A percentile compares a stretch with the other conserved stretches of the same genome.
Conservation (phyloP, 2,329 filamentous ascomycete species). For the Tolypocladium capitatum region DNA sequence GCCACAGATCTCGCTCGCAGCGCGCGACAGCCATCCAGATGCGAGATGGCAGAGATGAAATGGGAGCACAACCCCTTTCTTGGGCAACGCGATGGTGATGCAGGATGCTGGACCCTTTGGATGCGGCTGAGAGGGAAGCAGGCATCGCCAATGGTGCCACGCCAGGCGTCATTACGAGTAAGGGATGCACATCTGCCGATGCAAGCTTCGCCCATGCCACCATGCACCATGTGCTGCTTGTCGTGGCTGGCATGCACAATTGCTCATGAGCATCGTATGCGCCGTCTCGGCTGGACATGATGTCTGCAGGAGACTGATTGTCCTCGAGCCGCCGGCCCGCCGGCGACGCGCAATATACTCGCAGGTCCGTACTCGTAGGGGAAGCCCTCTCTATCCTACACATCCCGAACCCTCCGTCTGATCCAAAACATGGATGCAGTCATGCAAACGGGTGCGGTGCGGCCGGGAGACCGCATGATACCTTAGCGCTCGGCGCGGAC, state of each 20-base stretch:
- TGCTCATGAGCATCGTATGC: not conserved
- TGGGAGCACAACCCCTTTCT: not conserved
- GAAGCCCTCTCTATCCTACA: no score
- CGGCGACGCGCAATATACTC: no score
- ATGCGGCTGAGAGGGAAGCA: constrained; percentile 1
- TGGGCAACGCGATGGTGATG: not conserved
- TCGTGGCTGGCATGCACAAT: not conserved
- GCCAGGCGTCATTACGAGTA: not conserved
- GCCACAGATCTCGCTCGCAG: not conserved
- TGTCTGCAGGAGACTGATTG: no score
- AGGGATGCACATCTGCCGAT: not conserved
- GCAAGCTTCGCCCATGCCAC: not conserved
- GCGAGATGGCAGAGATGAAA: not conserved
- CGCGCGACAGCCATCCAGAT: not conserved
- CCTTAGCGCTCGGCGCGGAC: not conserved
- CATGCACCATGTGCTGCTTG: not conserved
- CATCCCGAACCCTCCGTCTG: no score
- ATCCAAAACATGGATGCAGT: constrained; percentile 1
- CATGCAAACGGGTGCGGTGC: not conserved
- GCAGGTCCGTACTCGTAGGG: no score
- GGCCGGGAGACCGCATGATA: not conserved
- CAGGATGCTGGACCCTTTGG: not conserved
- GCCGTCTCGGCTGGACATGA: not conserved
- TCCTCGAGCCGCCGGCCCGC: no score
- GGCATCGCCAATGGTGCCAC: constrained; percentile 4